Conservation (phyloP, 768 basidiomycete genomes). For the Boletus vermiculosoides region DNA sequence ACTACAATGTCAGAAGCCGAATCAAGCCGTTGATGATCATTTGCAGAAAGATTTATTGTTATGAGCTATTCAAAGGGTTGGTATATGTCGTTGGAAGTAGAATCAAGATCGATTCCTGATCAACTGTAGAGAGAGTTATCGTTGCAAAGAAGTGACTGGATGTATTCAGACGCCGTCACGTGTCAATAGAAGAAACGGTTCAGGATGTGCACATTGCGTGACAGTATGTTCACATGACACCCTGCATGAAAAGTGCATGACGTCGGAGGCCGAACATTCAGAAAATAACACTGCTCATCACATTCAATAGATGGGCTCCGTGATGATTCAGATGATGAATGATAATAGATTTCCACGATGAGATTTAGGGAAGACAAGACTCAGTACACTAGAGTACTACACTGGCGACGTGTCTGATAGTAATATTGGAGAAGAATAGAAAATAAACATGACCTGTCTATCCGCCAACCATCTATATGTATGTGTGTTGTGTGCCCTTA, state of each 20-base stretch:
- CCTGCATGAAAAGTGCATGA: neutral
- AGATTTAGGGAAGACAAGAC: neutral
- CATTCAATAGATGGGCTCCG: neutral
- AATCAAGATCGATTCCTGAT: neutral
- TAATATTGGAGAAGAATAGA: neutral
- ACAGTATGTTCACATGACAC: neutral
- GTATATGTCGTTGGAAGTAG: neutral
- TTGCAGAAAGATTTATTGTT: conserved; percentile 3
- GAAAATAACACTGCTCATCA: too few species aligned
- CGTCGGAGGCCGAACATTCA: neutral
- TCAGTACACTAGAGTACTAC: neutral
- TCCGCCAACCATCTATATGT: neutral
- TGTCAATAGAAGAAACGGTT: neutral
- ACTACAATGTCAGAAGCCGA: neutral
- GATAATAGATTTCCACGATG: neutral
- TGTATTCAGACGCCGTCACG: neutral
- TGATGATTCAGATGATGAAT: neutral
- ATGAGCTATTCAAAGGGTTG: conserved; percentile 1
- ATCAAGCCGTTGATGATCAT: neutral
- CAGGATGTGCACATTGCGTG: neutral
- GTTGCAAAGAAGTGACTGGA: neutral
- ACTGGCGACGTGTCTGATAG: neutral
- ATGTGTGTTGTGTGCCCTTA: neutral
- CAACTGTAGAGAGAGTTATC: neutral
- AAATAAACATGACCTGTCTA: neutral